These are phyloP conservation scores for Pichia inconspicua DNA, from an alignment of 1,139 yeast genomes.

Conservation along the genomic window DNA sequence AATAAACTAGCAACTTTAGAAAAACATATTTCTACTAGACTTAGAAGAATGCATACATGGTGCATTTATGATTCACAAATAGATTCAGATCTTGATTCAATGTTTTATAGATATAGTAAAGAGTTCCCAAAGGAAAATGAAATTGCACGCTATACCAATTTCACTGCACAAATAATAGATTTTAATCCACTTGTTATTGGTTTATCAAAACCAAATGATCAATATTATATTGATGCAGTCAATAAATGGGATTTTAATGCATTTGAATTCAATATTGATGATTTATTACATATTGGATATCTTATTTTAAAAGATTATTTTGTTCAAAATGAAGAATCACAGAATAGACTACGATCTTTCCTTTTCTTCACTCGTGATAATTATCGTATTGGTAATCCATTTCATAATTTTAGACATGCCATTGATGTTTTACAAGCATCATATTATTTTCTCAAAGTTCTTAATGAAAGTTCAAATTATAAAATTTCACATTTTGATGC, in stretches of 20 bases:
- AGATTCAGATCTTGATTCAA: constrained; percentile 20
- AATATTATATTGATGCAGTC: constrained; percentile 25
- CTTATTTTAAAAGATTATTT: constrained; percentile 42
- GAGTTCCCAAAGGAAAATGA: constrained; percentile 1
- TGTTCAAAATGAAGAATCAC: constrained; percentile 5
- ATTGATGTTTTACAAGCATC: constrained; percentile 93
- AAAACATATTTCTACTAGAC: constrained; percentile 23
- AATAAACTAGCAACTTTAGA: constrained; percentile 6
- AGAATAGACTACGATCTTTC: constrained; percentile 27
- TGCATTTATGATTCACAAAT: constrained; percentile 34
- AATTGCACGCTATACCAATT: constrained; percentile 1
- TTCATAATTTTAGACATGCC: constrained; percentile 93
- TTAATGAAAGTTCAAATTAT: constrained; percentile 22
- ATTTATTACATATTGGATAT: constrained; percentile 54
- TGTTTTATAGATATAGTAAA: neutral
- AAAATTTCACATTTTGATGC: constrained; percentile 11
- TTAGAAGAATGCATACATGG: constrained; percentile 49
- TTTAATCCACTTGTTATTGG: constrained; percentile 1
- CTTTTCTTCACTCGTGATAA: constrained; percentile 62
- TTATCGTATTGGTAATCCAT: constrained; percentile 78
- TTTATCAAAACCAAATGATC: constrained; percentile 1
- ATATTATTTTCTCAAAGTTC: constrained; percentile 49
- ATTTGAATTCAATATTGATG: constrained; percentile 60
- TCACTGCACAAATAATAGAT: constrained; percentile 2
- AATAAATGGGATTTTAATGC: constrained; percentile 55